Conservation (phyloP, 2,329 filamentous ascomycete species). For the Cladosporium sp. region DNA sequence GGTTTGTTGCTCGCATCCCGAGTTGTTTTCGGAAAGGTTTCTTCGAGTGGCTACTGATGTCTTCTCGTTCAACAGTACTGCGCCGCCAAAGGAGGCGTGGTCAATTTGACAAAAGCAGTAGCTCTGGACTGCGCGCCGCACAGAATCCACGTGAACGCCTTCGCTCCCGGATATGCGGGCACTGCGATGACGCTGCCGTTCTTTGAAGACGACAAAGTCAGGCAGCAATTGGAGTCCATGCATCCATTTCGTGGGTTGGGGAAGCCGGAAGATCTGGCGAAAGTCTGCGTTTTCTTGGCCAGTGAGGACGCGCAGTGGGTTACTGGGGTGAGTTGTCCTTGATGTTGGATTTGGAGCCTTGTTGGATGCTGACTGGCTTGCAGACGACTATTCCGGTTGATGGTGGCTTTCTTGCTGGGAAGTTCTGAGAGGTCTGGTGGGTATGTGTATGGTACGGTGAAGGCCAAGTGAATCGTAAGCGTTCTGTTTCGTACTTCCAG, state of each 20-base stretch:
- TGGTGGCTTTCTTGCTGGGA: slow-evolving; percentile 14
- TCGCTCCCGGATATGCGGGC: slow-evolving; percentile 26
- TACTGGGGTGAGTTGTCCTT: slow-evolving; percentile 51
- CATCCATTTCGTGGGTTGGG: slow-evolving; percentile 74
- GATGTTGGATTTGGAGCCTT: neutral
- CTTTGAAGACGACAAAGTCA: slow-evolving; percentile 48
- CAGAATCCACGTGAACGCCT: slow-evolving; percentile 27
- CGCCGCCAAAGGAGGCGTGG: slow-evolving; percentile 25
- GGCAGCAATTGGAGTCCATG: slow-evolving; percentile 70
- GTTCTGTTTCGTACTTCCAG: no score
- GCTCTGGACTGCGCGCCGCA: slow-evolving; percentile 27
- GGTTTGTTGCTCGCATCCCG: no score
- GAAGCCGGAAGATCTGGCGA: slow-evolving; percentile 66
- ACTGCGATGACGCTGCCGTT: slow-evolving; percentile 21
- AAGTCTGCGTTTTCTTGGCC: slow-evolving; percentile 79
- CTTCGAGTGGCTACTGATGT: no score
- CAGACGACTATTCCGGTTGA: slow-evolving; percentile 16
- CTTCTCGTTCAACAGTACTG: slow-evolving; percentile 22
- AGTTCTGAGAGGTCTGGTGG: neutral
- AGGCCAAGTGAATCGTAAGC: no score
- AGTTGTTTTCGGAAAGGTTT: no score
- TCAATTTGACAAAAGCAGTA: slow-evolving; percentile 24
- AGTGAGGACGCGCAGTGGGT: slow-evolving; percentile 76
- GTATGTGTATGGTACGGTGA: no score
- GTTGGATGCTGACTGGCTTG: neutral